Conservation (phyloP, 2,329 filamentous ascomycete genomes). For the Colletotrichum cuscutae region DNA sequence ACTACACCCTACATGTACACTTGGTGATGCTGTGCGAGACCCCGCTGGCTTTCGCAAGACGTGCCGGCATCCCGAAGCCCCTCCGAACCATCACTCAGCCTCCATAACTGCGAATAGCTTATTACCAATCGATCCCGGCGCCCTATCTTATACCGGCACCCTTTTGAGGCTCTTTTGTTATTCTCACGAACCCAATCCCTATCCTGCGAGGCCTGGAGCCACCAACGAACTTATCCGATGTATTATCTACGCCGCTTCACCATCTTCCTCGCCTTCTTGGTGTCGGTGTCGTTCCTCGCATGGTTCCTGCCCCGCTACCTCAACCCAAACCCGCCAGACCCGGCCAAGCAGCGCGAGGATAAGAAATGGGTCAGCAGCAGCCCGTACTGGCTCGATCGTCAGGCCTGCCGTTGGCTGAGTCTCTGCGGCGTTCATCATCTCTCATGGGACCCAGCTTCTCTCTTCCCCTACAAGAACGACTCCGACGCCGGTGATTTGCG, state of each 20-base stretch:
- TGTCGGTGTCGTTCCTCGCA: slow-evolving; percentile 58
- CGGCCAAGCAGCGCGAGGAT: slow-evolving; percentile 71
- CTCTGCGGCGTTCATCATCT: slow-evolving; percentile 84
- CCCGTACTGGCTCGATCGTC: slow-evolving; percentile 78
- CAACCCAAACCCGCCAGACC: slow-evolving; percentile 71
- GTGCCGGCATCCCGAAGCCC: slow-evolving; percentile 32
- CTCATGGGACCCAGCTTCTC: slow-evolving; percentile 65
- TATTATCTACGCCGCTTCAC: slow-evolving; percentile 58
- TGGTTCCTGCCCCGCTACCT: slow-evolving; percentile 65
- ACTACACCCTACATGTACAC: not conserved
- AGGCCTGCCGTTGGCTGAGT: slow-evolving; percentile 81
- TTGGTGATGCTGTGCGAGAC: slow-evolving; percentile 30
- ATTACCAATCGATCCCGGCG: slow-evolving; percentile 4
- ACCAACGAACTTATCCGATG: slow-evolving; percentile 45
- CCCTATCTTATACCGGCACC: not conserved
- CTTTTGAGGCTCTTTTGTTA: not conserved
- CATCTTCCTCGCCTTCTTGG: slow-evolving; percentile 50
- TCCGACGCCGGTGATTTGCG: slow-evolving; percentile 41
- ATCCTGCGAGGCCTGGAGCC: slow-evolving; percentile 28
- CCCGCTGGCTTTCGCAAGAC: slow-evolving; percentile 26
- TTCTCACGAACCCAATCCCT: not conserved
- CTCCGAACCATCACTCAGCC: slow-evolving; percentile 29
- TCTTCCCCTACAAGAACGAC: slow-evolving; percentile 38
- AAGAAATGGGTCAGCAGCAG: slow-evolving; percentile 76
- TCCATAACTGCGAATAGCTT: slow-evolving; percentile 17